Conservation (phyloP, 371 early-diverging fungal species). For the Rhizomucor pusillus region DNA sequence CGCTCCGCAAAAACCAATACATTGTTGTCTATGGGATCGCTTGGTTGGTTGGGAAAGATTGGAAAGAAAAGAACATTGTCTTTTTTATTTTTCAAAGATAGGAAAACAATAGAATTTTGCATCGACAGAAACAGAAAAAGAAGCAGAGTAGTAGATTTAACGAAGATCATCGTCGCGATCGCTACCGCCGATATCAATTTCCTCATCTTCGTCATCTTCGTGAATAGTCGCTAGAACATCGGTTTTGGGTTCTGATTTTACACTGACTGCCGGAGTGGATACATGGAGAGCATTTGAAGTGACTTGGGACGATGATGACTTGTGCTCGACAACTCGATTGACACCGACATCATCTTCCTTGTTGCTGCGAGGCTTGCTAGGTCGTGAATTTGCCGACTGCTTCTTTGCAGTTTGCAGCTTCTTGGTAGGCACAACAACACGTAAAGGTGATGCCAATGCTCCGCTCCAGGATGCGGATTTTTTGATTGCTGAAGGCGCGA, state of each 20-base stretch:
- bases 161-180: slow-evolving; percentile 61
- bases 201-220: slow-evolving; percentile 60
- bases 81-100: too few relatives aligned
- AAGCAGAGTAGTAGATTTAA: too few relatives aligned
- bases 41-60: too few relatives aligned
- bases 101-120: too few relatives aligned
- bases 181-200: slow-evolving; percentile 65
- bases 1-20: too few relatives aligned
- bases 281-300: background rate
- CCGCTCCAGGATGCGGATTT: slow-evolving; percentile 35
- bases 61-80: too few relatives aligned
- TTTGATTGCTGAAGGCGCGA: slow-evolving; percentile 22
- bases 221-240: slow-evolving; percentile 15
- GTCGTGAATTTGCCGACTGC: slow-evolving; percentile 4
- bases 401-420: slow-evolving; percentile 9
- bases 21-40: too few relatives aligned
- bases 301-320: slow-evolving; percentile 2
- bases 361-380: slow-evolving; percentile 6
- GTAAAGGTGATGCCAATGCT: slow-evolving; percentile 12
- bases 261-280: slow-evolving; percentile 1
- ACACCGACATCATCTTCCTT: background rate
- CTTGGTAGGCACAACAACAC: slow-evolving; percentile 12
- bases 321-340: slow-evolving; percentile 18
- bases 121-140: too few relatives aligned
- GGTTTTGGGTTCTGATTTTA: background rate